These are phyloP conservation scores for Ceratobasidium papillatum DNA, from an alignment of 1,284 basidiomycete species.

Conservation along the genomic window DNA sequence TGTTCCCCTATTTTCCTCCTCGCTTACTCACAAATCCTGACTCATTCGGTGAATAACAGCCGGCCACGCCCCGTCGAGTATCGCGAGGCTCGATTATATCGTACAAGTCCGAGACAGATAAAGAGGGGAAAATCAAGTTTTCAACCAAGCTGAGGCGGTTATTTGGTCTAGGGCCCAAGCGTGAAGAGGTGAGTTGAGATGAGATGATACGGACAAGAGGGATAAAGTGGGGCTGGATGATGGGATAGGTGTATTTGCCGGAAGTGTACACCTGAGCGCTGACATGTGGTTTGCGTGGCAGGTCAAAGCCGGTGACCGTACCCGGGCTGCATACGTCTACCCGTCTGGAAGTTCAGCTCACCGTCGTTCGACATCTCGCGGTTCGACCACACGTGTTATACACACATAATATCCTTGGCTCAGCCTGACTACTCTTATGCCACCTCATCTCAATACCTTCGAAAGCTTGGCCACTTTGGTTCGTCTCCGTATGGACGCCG, in stretches of 20 bases:
- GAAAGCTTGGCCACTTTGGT: not conserved
- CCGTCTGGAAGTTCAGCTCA: conserved; percentile 10
- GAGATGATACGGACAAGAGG: not conserved
- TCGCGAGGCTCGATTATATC: conserved; percentile 24
- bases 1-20: not conserved
- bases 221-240: not conserved
- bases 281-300: not conserved
- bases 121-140: conserved; percentile 16
- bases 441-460: not conserved
- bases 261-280: not conserved
- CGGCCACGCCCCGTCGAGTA: conserved; percentile 35
- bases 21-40: not conserved
- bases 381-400: conserved; percentile 33
- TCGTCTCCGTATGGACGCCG: not conserved
- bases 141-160: conserved; percentile 24
- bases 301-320: conserved; percentile 1
- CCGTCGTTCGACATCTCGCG: conserved; percentile 35
- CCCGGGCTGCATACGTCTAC: conserved; percentile 25
- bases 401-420: conserved; percentile 22
- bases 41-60: conserved; percentile 11
- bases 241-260: not conserved
- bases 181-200: conserved; percentile 34
- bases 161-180: conserved; percentile 32
- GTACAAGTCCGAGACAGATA: conserved; percentile 22
- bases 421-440: not conserved